Evolutionary conservation across 805 yeast species (phyloP).

Genomic region (Starmerella bombi): DNA sequence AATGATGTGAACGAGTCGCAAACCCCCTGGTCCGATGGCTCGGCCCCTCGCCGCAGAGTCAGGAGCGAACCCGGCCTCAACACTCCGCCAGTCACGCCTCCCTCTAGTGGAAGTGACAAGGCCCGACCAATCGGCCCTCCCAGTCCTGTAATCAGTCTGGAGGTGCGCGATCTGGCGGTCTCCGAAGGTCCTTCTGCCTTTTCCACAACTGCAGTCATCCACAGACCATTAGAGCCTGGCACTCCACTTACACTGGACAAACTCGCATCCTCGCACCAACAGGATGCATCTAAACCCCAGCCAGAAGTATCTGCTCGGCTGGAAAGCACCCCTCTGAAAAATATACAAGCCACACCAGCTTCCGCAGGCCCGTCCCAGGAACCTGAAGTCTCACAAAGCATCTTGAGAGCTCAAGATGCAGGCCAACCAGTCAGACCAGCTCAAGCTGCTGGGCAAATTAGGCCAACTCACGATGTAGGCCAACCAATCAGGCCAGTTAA

Average conservation of each 20-base stretch:
- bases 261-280: neutral
- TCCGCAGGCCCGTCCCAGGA: neutral
- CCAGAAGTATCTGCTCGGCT: neutral
- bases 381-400: too few species aligned
- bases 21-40: neutral
- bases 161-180: neutral
- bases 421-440: too few species aligned
- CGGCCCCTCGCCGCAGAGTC: neutral
- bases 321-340: neutral
- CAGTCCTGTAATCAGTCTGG: neutral
- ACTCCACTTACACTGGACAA: neutral
- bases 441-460: too few species aligned
- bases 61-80: neutral
- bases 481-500: too few species aligned
- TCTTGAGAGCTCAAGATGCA: too few species aligned
- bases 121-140: too few species aligned
- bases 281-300: neutral
- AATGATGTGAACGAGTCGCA: neutral
- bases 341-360: too few species aligned
- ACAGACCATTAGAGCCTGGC: neutral
- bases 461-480: too few species aligned
- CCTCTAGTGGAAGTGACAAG: neutral
- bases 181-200: neutral
- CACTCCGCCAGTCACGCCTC: constrained; percentile 1
- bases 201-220: too few species aligned